Evolutionary conservation across 768 basidiomycete species (phyloP), one percentile per base, ranked within the genome.

Genomic region (Pleurotus sapidus): DNA sequence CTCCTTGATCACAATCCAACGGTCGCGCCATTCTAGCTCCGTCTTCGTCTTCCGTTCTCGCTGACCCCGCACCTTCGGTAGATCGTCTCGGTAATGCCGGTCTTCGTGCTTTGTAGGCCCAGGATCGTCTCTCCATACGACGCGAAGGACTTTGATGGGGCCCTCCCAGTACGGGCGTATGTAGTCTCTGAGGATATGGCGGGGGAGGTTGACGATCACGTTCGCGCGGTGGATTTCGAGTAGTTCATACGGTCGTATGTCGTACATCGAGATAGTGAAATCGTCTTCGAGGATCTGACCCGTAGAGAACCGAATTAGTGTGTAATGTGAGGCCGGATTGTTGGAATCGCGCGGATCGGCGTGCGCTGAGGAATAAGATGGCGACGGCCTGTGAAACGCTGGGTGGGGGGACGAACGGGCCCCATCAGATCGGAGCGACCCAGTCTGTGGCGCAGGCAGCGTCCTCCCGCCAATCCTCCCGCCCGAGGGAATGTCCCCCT

Each of bases 251-350:
- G 86, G 79, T 5, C 74, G 70, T 18, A 91, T 63, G 40, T 79
- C 72, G 63, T 89, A 89, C 79, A 84, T 87, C 0, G 78, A 70
- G 1, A 79, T 64, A 8, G 73, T 60, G 46, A 79, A 80, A 18
- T 87, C 83, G 64, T 90, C 88, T 63, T 91, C 86, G 27, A 91
- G 78, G 12, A 88, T 69, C 61, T 87, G 79, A 3, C 87, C 87
- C 0, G 88, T 88, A 2, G 87, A 82, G 63, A 86, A 90, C 1
- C 84, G 80, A 15, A 89, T 64, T 11, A 91, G 73, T 0, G 78
- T 76, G 67, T 82, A 86, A 49, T 72, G 70, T 1, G 58, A 12
- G 62, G 57, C 50, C 24, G 40, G 5, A 24, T 27, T 49, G 9
- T 50, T 45, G 8, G 38, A 46, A 37, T 55, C 43, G 30, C 42